Evolutionary conservation across 2,329 filamentous ascomycete genomes (phyloP).

Genomic region (Cercospora janseana): DNA sequence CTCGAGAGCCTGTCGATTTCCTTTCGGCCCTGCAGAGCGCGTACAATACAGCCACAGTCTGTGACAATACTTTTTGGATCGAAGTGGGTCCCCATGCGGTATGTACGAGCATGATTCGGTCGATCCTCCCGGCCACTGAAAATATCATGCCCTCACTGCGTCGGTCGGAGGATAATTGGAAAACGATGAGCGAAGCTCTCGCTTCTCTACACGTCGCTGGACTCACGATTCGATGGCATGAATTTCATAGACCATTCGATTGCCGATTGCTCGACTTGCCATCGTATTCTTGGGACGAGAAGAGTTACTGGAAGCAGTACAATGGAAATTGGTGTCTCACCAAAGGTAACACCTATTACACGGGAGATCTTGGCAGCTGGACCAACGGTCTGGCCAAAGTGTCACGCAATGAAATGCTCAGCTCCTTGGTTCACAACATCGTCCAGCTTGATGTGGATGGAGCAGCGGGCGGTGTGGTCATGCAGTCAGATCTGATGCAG

Average conservation of each 20-base stretch:
- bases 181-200: conserved; percentile 50
- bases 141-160: conserved; percentile 32
- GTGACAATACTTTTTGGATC: conserved; percentile 41
- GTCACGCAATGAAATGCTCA: background rate
- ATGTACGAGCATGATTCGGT: background rate
- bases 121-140: background rate
- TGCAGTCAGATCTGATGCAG: conserved; percentile 34
- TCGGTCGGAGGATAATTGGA: conserved; percentile 40
- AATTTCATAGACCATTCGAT: conserved; percentile 52
- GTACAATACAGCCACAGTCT: conserved; percentile 38
- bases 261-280: conserved; percentile 53
- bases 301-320: background rate
- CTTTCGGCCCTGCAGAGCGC: conserved; percentile 24
- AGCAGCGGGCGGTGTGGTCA: background rate
- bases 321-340: background rate
- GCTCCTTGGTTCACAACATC: background rate
- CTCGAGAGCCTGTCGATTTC: conserved; percentile 47
- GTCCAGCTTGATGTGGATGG: conserved; percentile 18
- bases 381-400: background rate
- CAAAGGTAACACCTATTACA: background rate
- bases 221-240: conserved; percentile 59
- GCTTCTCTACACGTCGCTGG: conserved; percentile 55
- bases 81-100: conserved; percentile 52
- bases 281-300: conserved; percentile 29
- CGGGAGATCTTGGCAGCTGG: background rate